Evolutionary conservation across 306 rosid species (phyloP).

Genomic region (Luffa aegyptiaca): DNA sequence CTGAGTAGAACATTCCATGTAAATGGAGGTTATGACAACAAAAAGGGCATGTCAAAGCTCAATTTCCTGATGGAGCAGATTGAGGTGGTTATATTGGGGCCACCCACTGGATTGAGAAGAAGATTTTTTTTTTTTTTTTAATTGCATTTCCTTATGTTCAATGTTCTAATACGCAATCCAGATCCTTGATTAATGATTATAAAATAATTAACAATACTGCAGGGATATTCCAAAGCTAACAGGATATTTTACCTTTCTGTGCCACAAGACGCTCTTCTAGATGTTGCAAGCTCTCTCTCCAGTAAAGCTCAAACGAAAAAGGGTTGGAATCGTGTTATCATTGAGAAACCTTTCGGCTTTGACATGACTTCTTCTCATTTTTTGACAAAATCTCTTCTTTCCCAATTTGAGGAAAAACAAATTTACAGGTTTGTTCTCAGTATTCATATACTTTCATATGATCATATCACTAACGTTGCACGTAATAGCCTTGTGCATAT

Average conservation of each 20-base stretch:
- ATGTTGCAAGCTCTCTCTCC: constrained; percentile 60
- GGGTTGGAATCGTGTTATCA: constrained; percentile 90
- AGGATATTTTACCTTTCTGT: constrained; percentile 93
- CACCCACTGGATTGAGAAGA: not conserved
- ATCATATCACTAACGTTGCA: not conserved
- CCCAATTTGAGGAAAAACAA: constrained; percentile 77
- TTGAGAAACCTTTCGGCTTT: constrained; percentile 90
- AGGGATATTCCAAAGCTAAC: constrained; percentile 65
- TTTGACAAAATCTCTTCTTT: constrained; percentile 69
- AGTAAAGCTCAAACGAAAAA: constrained; percentile 63
- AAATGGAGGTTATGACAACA: constrained; percentile 68
- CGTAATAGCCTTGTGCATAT: not conserved
- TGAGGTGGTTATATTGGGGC: constrained; percentile 43
- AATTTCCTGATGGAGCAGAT: constrained; percentile 62
- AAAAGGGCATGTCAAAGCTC: constrained; percentile 62
- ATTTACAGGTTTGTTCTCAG: constrained; percentile 54
- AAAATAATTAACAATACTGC: constrained; percentile 38
- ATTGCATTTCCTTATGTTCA: constrained; percentile 6
- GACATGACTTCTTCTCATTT: constrained; percentile 58
- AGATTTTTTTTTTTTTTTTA: not conserved
- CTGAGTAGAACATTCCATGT: constrained; percentile 63
- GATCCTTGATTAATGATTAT: constrained; percentile 29
- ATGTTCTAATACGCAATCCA: constrained; percentile 9
- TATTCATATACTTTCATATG: no score
- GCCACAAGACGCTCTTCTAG: constrained; percentile 87